Evolutionary conservation across 2,329 filamentous ascomycete genomes (phyloP).

Genomic region (Bipolaris oryzae): DNA sequence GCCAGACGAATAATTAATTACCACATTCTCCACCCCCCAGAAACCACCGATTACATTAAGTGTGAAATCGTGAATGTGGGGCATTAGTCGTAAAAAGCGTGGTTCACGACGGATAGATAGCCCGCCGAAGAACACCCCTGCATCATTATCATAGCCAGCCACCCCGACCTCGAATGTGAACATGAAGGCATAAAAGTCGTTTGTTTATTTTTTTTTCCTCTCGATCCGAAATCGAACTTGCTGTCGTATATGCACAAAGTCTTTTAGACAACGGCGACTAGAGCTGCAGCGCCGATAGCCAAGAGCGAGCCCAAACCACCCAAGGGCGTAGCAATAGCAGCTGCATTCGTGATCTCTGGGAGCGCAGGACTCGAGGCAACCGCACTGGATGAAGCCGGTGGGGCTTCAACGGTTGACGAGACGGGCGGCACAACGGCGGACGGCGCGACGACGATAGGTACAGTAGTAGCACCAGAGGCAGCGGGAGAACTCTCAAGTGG

Average conservation of each 20-base stretch:
- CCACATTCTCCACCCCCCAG: constrained; percentile 9
- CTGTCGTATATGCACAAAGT: not conserved
- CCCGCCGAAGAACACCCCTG: constrained; percentile 7
- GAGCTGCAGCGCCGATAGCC: constrained; percentile 28
- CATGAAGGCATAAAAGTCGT: not conserved
- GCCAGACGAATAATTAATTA: constrained; percentile 15
- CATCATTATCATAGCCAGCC: constrained; percentile 13
- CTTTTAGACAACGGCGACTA: constrained; percentile 27
- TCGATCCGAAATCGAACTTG: not conserved
- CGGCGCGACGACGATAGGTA: not conserved
- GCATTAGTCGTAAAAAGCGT: constrained; percentile 7
- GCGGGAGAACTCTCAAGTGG: constrained; percentile 8
- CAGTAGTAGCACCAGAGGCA: constrained; percentile 8
- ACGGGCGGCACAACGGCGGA: not conserved
- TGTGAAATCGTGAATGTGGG: constrained; percentile 1
- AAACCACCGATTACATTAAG: constrained; percentile 20
- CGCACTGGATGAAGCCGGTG: constrained; percentile 18
- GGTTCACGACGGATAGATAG: constrained; percentile 9
- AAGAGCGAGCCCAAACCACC: constrained; percentile 29
- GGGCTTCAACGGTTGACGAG: not conserved
- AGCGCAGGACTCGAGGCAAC: constrained; percentile 9
- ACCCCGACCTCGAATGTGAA: constrained; percentile 10
- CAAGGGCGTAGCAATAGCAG: constrained; percentile 25
- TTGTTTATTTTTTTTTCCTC: not conserved
- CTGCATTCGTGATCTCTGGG: constrained; percentile 18